Percentiles rank a stretch among this genome's conserved stretches.
Conservation (phyloP, 495 filamentous ascomycete genomes). For the Tuber calosporum region DNA sequence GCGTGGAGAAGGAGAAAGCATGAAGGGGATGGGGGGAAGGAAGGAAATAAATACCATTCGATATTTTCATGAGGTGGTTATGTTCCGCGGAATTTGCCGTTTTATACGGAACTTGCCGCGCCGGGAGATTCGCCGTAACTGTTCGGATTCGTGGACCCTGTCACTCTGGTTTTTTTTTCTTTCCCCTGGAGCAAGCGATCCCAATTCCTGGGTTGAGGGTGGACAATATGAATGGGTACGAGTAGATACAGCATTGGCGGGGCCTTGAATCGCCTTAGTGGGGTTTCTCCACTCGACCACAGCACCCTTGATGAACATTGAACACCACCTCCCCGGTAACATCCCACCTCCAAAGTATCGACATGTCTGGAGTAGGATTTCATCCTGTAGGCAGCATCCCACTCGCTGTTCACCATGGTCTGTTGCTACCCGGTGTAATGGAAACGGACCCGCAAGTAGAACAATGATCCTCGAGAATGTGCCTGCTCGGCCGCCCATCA, state of each 20-base stretch:
- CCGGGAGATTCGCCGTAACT: background rate
- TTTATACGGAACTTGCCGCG: constrained; percentile 14
- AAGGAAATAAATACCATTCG: constrained; percentile 9
- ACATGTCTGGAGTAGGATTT: background rate
- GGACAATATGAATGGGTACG: background rate
- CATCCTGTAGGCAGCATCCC: background rate
- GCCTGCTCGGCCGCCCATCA: background rate
- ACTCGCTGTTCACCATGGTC: background rate
- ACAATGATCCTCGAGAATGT: background rate
- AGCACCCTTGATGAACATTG: background rate
- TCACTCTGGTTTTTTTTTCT: background rate
- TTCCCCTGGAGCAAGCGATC: background rate
- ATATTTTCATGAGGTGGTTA: constrained; percentile 11
- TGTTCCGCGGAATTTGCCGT: constrained; percentile 8
- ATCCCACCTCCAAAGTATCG: background rate
- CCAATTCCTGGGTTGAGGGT: background rate
- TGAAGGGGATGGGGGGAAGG: background rate
- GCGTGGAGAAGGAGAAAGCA: background rate
- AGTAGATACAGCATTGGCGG: background rate
- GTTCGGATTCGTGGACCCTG: background rate
- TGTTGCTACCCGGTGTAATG: background rate
- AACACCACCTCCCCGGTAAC: background rate
- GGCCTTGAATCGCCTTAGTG: background rate
- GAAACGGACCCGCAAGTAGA: background rate
- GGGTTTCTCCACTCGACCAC: background rate